Evolutionary conservation across 306 rosid genomes (phyloP).

Genomic region (Echinosophora koreensis): DNA sequence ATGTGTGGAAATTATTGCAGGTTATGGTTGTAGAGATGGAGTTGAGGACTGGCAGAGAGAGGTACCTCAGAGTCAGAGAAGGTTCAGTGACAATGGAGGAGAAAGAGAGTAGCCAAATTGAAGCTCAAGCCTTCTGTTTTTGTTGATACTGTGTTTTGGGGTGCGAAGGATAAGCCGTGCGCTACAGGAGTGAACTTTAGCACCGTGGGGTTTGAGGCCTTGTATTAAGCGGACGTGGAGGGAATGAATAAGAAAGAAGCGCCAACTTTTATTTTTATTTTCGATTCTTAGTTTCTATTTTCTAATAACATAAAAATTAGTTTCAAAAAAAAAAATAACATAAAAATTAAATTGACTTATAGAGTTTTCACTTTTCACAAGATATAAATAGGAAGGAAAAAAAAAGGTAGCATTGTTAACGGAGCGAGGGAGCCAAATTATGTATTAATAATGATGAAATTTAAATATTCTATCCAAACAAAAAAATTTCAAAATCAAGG

Average conservation of each 20-base stretch:
- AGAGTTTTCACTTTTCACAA: too few relatives aligned
- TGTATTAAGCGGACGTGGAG: conserved; percentile 2
- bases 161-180: conserved; percentile 52
- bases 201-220: background rate
- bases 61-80: conserved; percentile 33
- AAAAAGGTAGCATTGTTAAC: too few relatives aligned
- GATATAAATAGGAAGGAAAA: too few relatives aligned
- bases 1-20: background rate
- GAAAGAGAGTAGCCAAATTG: background rate
- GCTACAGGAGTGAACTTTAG: conserved; percentile 27
- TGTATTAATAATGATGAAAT: too few relatives aligned
- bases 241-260: conserved; percentile 27
- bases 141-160: background rate
- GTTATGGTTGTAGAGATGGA: background rate
- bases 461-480: too few relatives aligned
- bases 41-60: conserved; percentile 3
- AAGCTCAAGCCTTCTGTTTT: conserved; percentile 5
- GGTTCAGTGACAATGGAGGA: background rate
- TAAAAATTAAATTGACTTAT: too few relatives aligned
- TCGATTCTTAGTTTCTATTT: too few relatives aligned
- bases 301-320: too few relatives aligned
- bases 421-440: too few relatives aligned
- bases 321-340: too few relatives aligned
- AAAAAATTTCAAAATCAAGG: too few relatives aligned
- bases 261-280: background rate